A percentile compares a stretch with the other conserved stretches of the same genome.
Evolutionary conservation across 176 grass and related monocot species (phyloP).

Genomic region (Chrysopogon serrulatus): DNA sequence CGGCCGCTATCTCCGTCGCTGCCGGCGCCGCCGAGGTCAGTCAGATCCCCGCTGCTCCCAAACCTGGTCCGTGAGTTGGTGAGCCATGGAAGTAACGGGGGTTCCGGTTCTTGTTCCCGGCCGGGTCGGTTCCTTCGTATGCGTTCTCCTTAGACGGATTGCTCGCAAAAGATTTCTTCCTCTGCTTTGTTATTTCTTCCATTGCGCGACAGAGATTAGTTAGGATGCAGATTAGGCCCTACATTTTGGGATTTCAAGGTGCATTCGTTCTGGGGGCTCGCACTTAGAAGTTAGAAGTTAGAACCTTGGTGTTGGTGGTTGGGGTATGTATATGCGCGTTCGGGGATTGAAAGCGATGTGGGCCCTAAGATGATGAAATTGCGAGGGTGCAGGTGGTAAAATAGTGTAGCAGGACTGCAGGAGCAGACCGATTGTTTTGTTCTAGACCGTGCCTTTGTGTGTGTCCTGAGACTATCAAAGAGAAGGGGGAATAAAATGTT

Average conservation of each 20-base stretch:
- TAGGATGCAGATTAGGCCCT: not conserved
- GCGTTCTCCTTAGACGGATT: not conserved
- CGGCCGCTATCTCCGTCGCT: not conserved
- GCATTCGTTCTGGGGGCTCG: not conserved
- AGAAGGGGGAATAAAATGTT: not conserved
- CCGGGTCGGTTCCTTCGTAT: not conserved
- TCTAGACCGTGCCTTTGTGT: not conserved
- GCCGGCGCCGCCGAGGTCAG: not conserved
- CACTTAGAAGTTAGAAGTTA: not conserved
- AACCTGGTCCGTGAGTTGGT: not conserved
- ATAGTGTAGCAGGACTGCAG: not conserved
- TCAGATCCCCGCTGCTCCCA: not conserved
- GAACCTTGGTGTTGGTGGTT: no score
- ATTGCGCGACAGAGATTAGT: not conserved
- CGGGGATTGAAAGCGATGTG: not conserved
- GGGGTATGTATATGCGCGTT: not conserved
- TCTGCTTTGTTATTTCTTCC: not conserved
- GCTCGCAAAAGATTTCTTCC: not conserved
- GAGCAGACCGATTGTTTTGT: not conserved
- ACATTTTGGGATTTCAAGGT: not conserved
- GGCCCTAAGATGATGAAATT: not conserved
- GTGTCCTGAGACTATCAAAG: not conserved
- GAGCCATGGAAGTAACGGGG: not conserved
- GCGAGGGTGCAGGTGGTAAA: not conserved
- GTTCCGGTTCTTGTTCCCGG: not conserved